phyloP scores from a whole-genome alignment of 2,329 filamentous ascomycete genomes.

The Aspergillus pseudotamarii region DNA sequence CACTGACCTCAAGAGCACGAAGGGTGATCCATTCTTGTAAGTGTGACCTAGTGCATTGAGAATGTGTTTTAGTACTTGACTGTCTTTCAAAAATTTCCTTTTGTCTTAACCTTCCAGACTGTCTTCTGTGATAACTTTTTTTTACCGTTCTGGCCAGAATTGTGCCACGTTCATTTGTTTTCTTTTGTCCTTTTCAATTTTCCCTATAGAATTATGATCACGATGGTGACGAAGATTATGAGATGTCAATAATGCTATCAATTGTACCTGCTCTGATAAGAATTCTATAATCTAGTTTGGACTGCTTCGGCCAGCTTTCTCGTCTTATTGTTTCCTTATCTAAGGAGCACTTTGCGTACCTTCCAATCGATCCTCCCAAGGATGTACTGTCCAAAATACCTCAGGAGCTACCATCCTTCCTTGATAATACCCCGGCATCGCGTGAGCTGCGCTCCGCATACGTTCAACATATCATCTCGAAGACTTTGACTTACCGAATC shows the following conservation, averaged over 20 bases:
- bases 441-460: conserved; percentile 57
- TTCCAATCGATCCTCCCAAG: conserved; percentile 53
- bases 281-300: conserved; percentile 47
- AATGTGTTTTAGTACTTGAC: conserved; percentile 21
- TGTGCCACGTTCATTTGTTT: conserved; percentile 16
- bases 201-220: conserved; percentile 25
- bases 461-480: conserved; percentile 59
- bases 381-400: conserved; percentile 57
- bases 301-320: conserved; percentile 55
- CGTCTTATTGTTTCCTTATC: conserved; percentile 56
- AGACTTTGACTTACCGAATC: conserved; percentile 58
- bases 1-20: conserved; percentile 53
- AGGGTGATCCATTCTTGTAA: conserved; percentile 55
- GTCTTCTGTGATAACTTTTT: conserved; percentile 8
- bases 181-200: conserved; percentile 19
- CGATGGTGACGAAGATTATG: conserved; percentile 25
- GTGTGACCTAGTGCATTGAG: conserved; percentile 39
- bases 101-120: conserved; percentile 18
- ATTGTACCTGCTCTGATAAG: conserved; percentile 48
- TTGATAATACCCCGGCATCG: conserved; percentile 55
- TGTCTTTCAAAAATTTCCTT: conserved; percentile 16
- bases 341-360: conserved; percentile 55
- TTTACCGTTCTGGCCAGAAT: conserved; percentile 1
- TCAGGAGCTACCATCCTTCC: conserved; percentile 56
- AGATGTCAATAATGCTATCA: conserved; percentile 38